Conservation (phyloP, 2,329 filamentous ascomycete species). For the Blastomyces emzantsi region DNA sequence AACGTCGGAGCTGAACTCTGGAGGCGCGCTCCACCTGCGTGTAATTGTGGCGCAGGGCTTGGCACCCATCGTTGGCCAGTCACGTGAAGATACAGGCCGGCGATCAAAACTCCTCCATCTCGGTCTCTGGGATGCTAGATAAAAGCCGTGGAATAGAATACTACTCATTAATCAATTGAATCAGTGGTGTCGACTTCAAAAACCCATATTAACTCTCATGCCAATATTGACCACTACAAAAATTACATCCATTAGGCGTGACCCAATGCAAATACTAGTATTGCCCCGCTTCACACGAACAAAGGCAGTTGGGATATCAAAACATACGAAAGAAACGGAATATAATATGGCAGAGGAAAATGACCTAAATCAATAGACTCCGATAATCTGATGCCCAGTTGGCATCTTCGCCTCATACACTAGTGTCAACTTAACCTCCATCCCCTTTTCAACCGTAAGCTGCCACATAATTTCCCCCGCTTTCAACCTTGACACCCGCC, state of each 20-base stretch:
- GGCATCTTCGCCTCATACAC: constrained; percentile 56
- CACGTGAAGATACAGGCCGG: background rate
- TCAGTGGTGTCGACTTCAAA: background rate
- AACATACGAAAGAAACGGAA: background rate
- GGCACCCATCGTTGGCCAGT: background rate
- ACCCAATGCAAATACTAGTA: too few relatives aligned
- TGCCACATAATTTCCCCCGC: constrained; percentile 52
- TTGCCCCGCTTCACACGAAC: background rate
- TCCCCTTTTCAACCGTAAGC: constrained; percentile 49
- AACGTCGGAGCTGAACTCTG: background rate
- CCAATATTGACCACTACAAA: background rate
- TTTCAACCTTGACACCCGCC: constrained; percentile 46
- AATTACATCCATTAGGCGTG: background rate
- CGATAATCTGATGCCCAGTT: constrained; percentile 19
- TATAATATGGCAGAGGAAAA: background rate
- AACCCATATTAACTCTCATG: background rate
- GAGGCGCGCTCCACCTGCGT: background rate
- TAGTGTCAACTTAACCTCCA: constrained; percentile 48
- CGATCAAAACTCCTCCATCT: too few relatives aligned
- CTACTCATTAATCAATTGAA: too few relatives aligned
- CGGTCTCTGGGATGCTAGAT: too few relatives aligned
- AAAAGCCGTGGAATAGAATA: too few relatives aligned
- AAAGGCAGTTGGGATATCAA: background rate
- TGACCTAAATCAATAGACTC: constrained; percentile 1
- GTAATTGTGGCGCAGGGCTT: background rate